Conservation (phyloP, 371 early-diverging fungal genomes). For the Mortierella sp. region DNA sequence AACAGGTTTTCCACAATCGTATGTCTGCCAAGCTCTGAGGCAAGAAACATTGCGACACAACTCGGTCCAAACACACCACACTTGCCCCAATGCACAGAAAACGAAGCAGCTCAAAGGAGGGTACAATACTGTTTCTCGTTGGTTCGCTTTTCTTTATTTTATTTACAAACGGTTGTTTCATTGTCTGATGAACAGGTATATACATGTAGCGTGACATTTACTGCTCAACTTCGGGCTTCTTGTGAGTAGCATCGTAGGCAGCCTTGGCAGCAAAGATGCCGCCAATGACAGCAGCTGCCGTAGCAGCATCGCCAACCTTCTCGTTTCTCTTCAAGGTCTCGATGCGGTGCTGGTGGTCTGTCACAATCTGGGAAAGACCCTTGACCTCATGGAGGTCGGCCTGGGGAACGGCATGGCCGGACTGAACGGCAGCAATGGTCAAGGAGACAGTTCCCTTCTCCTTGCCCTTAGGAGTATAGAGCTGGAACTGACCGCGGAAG, state of each 20-base stretch:
- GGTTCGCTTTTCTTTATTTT: not conserved
- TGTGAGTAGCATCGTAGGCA: not conserved
- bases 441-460: slow-evolving; percentile 61
- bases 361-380: slow-evolving; percentile 56
- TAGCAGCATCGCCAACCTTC: slow-evolving; percentile 57
- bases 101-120: too few species aligned
- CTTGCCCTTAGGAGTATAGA: slow-evolving; percentile 59
- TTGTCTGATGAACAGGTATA: too few species aligned
- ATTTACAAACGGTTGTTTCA: not conserved
- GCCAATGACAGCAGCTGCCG: slow-evolving; percentile 58
- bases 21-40: too few species aligned
- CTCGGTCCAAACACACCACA: too few species aligned
- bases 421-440: slow-evolving; percentile 9
- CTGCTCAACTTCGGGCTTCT: slow-evolving; percentile 3
- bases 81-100: too few species aligned
- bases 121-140: too few species aligned
- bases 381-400: slow-evolving; percentile 17
- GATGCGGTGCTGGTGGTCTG: slow-evolving; percentile 59
- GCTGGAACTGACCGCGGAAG: slow-evolving; percentile 58
- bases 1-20: too few species aligned
- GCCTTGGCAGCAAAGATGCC: slow-evolving; percentile 31
- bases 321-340: slow-evolving; percentile 58
- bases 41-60: too few species aligned
- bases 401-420: slow-evolving; percentile 10
- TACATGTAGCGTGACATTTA: not conserved